Conservation (phyloP, 352 stramenopile species). For the Aphanomyces astaci region DNA sequence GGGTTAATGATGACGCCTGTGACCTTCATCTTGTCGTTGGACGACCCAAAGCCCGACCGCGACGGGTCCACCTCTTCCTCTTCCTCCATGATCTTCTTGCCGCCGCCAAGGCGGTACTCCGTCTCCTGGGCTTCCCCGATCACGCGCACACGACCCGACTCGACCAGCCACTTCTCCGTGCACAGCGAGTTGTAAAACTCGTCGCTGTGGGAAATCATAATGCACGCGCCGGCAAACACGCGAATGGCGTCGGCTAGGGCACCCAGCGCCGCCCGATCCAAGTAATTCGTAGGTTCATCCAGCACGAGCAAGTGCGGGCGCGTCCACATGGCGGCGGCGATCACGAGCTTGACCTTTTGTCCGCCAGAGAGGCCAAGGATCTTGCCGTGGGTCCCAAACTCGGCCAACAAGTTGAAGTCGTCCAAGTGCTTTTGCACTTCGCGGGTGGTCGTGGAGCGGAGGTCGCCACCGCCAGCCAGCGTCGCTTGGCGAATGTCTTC, state of each 20-base stretch:
- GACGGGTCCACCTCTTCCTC: conserved; percentile 34
- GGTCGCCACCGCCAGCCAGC: conserved; percentile 42
- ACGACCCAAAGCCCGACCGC: conserved; percentile 37
- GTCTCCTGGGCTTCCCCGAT: conserved; percentile 65
- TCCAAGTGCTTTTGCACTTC: conserved; percentile 70
- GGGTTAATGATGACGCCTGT: conserved; percentile 59
- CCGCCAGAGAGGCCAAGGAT: conserved; percentile 67
- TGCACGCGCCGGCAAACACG: conserved; percentile 55
- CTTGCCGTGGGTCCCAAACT: conserved; percentile 76
- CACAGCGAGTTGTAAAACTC: conserved; percentile 79
- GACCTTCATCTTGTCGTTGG: conserved; percentile 47
- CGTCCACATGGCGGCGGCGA: conserved; percentile 72
- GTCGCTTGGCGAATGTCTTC: conserved; percentile 62
- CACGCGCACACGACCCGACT: conserved; percentile 52
- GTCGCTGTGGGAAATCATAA: conserved; percentile 79
- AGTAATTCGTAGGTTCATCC: conserved; percentile 84
- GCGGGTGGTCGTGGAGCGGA: conserved; percentile 55
- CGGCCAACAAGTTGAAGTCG: conserved; percentile 56
- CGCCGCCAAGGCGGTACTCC: conserved; percentile 55
- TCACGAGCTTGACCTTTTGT: conserved; percentile 77
- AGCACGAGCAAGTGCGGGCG: conserved; percentile 82
- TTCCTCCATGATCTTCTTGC: conserved; percentile 56
- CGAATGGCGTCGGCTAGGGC: conserved; percentile 59
- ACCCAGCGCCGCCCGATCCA: conserved; percentile 60
- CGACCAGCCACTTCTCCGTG: conserved; percentile 67